phyloP scores from a whole-genome alignment of 2,329 filamentous ascomycete species.

The Balansia obtecta region DNA sequence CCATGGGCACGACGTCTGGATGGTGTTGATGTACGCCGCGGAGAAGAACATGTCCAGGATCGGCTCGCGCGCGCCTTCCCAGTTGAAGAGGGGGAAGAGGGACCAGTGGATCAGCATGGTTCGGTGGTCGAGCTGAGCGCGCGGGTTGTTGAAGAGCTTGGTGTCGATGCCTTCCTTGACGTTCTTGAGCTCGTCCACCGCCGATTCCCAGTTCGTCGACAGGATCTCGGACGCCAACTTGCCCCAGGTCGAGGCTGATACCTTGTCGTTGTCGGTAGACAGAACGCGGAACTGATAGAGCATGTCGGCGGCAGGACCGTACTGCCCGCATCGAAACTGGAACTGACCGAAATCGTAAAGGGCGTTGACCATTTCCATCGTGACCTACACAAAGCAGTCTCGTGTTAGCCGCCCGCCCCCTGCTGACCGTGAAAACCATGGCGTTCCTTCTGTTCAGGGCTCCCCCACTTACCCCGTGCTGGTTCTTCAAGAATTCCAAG shows the following conservation, averaged over 20 bases:
- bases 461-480: constrained; percentile 60
- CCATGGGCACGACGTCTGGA: constrained; percentile 96
- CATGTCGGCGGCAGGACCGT: constrained; percentile 77
- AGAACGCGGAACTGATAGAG: constrained; percentile 97
- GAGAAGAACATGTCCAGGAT: constrained; percentile 97
- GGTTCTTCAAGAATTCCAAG: constrained; percentile 94
- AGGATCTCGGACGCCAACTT: constrained; percentile 95
- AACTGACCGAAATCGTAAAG: constrained; percentile 95
- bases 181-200: constrained; percentile 81
- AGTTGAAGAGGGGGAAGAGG: constrained; percentile 98
- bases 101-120: constrained; percentile 98
- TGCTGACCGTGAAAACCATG: not conserved
- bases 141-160: constrained; percentile 88
- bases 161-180: constrained; percentile 88
- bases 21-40: constrained; percentile 96
- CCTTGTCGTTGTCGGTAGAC: constrained; percentile 97
- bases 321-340: constrained; percentile 95
- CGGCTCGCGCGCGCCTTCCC: constrained; percentile 77
- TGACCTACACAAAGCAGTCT: constrained; percentile 42
- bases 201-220: constrained; percentile 86
- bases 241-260: constrained; percentile 90
- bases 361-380: constrained; percentile 87
- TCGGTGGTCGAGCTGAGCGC: constrained; percentile 90
- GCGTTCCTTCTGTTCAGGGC: not conserved
- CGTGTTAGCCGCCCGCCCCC: not conserved